phyloP scores from a whole-genome alignment of 352 stramenopile species.

The Elongisporangium senticosum region DNA sequence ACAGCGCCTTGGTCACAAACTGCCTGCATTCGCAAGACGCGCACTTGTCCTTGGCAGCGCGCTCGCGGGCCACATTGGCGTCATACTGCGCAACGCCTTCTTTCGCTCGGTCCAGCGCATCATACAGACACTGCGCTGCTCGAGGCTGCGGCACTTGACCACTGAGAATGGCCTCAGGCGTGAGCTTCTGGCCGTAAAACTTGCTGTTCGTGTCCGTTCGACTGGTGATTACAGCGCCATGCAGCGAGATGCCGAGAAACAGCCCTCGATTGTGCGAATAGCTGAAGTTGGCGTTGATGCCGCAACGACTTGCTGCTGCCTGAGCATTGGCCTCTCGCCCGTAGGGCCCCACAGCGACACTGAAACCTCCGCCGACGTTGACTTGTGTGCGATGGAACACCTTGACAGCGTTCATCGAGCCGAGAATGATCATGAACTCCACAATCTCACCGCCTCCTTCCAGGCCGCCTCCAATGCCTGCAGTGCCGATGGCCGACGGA shows the following conservation, averaged over 20 bases:
- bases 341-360: conserved; percentile 87
- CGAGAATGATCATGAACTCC: conserved; percentile 94
- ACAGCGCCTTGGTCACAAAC: conserved; percentile 63
- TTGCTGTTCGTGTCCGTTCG: conserved; percentile 92
- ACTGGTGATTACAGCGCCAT: conserved; percentile 88
- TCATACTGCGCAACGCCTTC: conserved; percentile 63
- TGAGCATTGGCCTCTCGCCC: conserved; percentile 81
- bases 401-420: conserved; percentile 88
- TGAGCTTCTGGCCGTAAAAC: conserved; percentile 89
- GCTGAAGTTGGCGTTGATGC: conserved; percentile 90
- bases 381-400: conserved; percentile 88
- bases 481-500: conserved; percentile 91
- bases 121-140: conserved; percentile 70
- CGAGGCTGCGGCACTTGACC: conserved; percentile 49
- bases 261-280: conserved; percentile 92
- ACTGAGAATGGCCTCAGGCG: conserved; percentile 69
- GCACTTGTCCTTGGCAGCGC: conserved; percentile 23
- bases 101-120: conserved; percentile 70
- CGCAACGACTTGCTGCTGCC: conserved; percentile 60
- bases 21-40: conserved; percentile 46
- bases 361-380: conserved; percentile 90
- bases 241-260: conserved; percentile 91
- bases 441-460: conserved; percentile 89
- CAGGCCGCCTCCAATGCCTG: conserved; percentile 81
- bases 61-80: conserved; percentile 13